These are phyloP conservation scores for Rhizopogon roseolus DNA, from an alignment of 768 basidiomycete genomes.

Conservation along the genomic window DNA sequence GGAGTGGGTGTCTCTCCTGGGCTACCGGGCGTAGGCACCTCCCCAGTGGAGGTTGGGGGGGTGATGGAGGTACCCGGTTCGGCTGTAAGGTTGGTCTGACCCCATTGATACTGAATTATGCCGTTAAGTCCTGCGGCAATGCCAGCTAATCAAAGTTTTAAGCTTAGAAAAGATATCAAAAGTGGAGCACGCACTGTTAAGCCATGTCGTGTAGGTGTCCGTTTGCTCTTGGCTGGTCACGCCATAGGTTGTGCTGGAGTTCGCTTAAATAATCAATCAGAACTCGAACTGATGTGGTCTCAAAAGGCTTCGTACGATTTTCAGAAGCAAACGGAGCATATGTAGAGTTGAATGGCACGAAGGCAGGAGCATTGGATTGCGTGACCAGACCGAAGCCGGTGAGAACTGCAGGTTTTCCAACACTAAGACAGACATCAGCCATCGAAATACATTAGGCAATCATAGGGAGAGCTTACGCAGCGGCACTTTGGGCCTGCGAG, in stretches of 20 bases:
- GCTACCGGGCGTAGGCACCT: background rate
- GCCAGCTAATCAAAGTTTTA: slow-evolving; percentile 28
- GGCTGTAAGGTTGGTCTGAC: slow-evolving; percentile 45
- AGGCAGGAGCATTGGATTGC: slow-evolving; percentile 43
- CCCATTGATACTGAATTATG: slow-evolving; percentile 41
- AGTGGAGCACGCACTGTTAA: slow-evolving; percentile 33
- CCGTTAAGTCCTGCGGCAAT: slow-evolving; percentile 29
- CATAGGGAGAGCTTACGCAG: slow-evolving; percentile 33
- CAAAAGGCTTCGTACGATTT: slow-evolving; percentile 12
- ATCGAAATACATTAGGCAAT: background rate
- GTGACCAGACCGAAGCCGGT: slow-evolving; percentile 64
- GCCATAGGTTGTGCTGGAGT: slow-evolving; percentile 29
- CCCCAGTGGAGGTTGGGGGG: slow-evolving; percentile 18
- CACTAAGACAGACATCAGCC: slow-evolving; percentile 27
- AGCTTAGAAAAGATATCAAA: background rate
- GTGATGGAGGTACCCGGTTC: slow-evolving; percentile 42
- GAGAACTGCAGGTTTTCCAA: slow-evolving; percentile 49
- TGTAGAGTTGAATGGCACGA: slow-evolving; percentile 59
- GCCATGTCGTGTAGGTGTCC: slow-evolving; percentile 51
- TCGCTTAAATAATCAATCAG: slow-evolving; percentile 9
- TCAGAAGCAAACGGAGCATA: slow-evolving; percentile 36
- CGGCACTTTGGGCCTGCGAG: slow-evolving; percentile 38
- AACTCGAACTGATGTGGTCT: background rate
- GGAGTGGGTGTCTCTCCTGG: slow-evolving; percentile 24
- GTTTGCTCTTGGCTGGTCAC: slow-evolving; percentile 50